Conservation (phyloP, 306 rosid genomes). For the Clitoria ternatea region DNA sequence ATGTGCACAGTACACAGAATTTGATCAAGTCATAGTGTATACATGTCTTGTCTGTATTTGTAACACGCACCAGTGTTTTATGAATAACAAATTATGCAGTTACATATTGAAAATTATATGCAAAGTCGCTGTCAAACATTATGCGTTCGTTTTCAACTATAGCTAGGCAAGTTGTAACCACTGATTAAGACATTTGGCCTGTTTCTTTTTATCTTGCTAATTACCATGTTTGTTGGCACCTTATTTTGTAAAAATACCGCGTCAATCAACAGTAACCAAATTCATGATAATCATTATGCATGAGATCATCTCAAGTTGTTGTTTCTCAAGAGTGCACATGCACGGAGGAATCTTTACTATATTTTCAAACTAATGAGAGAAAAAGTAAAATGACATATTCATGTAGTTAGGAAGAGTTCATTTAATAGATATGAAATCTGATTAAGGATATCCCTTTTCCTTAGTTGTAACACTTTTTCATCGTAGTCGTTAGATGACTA, state of each 20-base stretch:
- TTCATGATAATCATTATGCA: neutral
- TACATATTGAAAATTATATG: neutral
- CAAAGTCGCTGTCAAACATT: neutral
- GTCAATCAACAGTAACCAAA: neutral
- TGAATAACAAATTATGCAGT: neutral
- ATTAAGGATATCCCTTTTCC: neutral
- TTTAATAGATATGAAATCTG: neutral
- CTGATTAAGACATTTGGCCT: neutral
- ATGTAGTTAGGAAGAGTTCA: neutral
- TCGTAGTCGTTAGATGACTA: neutral
- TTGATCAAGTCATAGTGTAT: neutral
- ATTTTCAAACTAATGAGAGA: neutral
- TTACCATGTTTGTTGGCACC: neutral
- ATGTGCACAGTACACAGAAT: neutral
- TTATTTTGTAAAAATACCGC: neutral
- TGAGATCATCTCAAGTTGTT: neutral
- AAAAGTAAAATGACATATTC: neutral
- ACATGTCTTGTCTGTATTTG: neutral
- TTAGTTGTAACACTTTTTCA: constrained; percentile 9
- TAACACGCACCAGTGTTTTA: neutral
- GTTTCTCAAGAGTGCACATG: neutral
- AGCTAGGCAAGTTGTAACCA: neutral
- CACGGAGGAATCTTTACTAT: neutral
- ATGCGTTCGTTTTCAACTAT: neutral
- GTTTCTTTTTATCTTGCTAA: neutral